Base-by-base conservation (phyloP, 805 yeast species). In the Zygotorulaspora sp. region DNA sequence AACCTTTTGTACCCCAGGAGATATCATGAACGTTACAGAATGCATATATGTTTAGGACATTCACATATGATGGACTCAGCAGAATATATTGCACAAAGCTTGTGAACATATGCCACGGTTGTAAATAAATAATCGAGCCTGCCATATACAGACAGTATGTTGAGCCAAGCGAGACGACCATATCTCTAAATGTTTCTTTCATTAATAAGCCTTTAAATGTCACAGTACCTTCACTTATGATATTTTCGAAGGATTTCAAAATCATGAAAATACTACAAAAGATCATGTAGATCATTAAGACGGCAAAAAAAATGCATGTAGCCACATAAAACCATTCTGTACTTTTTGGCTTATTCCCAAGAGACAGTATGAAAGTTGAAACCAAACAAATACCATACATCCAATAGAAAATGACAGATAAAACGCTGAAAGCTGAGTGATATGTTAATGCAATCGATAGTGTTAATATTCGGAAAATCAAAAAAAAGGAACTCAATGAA, bases 1-100 rank as follows among this genome's bases (percentile, higher is more conserved):
- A 86, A 32, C 95, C 96, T 61, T 89, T 86, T 3, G 96, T 90
- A 59, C 97, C 97, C 97, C 97, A 90, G 5, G 96, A 84, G 32
- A 90, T 80, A 67, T 90, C 98, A 61, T 90, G 96, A 44, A 90
- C 82, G 63, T 90, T 90, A 68, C 97, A 89, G 61, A 90, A 89
- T 2, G 97, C 95, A 63, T 90, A 90, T 44, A 90, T 90, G 61
- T 87, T 88, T 57, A 90, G 69, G 36, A 89, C 90, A 55, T 90
- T 89, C 63, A 88, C 80, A 61, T 89, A 92, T 0, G 94, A 77
- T 0, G 98, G 98, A 46, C 89, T 79, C 40, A 90, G 63, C 44
- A 90, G 62, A 42, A 90, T 61, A 57, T 90, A 90, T 62, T 90
- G 98, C 17, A 76, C 50, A 59, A 88, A 84, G 34, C 92, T 80